phyloP scores from a whole-genome alignment of 2,329 filamentous ascomycete species.

The Epichloe amarillans region DNA sequence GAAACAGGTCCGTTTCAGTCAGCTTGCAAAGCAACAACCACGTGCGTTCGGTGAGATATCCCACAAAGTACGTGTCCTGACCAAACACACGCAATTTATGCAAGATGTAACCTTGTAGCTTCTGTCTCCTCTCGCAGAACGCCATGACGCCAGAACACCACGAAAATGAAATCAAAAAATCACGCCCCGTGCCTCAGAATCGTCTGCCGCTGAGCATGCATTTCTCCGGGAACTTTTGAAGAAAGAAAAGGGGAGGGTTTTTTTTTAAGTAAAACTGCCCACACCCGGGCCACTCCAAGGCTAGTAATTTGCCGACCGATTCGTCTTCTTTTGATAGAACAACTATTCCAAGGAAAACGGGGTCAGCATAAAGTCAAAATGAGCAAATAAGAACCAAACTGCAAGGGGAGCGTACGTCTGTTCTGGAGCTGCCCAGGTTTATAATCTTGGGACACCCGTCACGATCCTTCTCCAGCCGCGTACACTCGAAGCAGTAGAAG shows the following conservation, averaged over 20 bases:
- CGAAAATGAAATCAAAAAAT: no score
- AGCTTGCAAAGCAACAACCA: no score
- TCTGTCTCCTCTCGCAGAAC: neutral
- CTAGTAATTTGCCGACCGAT: conserved; percentile 45
- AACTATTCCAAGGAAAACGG: conserved; percentile 24
- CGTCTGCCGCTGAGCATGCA: neutral
- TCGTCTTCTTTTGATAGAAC: conserved; percentile 55
- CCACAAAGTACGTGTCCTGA: no score
- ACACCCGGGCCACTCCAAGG: conserved; percentile 33
- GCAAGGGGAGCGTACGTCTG: conserved; percentile 53
- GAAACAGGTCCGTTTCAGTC: no score
- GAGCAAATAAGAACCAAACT: neutral
- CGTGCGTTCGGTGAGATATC: no score
- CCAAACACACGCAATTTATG: no score
- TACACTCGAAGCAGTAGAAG: conserved; percentile 99
- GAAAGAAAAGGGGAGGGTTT: no score
- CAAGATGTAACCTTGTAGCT: no score
- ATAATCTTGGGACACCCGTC: conserved; percentile 99
- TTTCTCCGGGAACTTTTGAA: neutral
- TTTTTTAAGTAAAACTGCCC: conserved; percentile 17
- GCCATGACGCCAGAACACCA: neutral
- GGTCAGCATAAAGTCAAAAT: neutral
- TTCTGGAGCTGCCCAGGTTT: conserved; percentile 88
- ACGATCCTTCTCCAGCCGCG: conserved; percentile 86
- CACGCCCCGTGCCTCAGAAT: neutral